phyloP scores from a whole-genome alignment of 2,329 filamentous ascomycete species.

The Ophiocordyceps sinensis region DNA sequence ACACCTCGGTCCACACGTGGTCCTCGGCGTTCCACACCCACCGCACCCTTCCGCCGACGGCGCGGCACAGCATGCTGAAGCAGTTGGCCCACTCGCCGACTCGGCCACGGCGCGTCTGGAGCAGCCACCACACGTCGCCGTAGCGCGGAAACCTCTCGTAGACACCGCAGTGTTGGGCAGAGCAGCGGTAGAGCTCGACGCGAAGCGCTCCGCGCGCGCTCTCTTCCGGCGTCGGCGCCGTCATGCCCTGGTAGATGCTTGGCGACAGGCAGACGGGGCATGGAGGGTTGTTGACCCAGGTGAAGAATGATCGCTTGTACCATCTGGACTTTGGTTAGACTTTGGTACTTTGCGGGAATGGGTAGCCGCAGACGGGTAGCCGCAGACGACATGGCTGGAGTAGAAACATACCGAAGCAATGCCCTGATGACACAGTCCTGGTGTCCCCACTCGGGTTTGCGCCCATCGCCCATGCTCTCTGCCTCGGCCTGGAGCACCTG shows the following conservation, averaged over 20 bases:
- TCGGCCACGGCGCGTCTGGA: constrained; percentile 75
- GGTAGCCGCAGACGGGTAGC: too few relatives aligned
- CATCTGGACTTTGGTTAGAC: constrained; percentile 31
- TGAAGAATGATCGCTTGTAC: constrained; percentile 93
- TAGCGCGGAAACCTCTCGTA: constrained; percentile 89
- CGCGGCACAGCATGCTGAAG: constrained; percentile 95
- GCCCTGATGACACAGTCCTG: constrained; percentile 92
- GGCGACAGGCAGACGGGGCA: constrained; percentile 72
- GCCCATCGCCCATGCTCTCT: constrained; percentile 67
- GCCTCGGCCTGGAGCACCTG: constrained; percentile 81
- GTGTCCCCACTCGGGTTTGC: constrained; percentile 84
- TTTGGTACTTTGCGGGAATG: background rate
- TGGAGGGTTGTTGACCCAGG: constrained; percentile 89
- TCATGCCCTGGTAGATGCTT: constrained; percentile 71
- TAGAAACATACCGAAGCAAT: constrained; percentile 53
- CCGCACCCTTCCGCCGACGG: constrained; percentile 76
- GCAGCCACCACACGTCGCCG: constrained; percentile 82
- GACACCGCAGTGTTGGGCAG: constrained; percentile 55
- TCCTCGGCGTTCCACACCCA: constrained; percentile 99
- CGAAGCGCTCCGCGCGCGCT: constrained; percentile 72
- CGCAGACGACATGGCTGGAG: background rate
- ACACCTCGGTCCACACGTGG: constrained; percentile 95
- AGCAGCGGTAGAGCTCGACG: constrained; percentile 86
- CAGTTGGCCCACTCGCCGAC: constrained; percentile 97
- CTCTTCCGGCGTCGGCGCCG: constrained; percentile 76